Conservation (phyloP, 2,329 filamentous ascomycete species). For the Fusarium subtropicale region DNA sequence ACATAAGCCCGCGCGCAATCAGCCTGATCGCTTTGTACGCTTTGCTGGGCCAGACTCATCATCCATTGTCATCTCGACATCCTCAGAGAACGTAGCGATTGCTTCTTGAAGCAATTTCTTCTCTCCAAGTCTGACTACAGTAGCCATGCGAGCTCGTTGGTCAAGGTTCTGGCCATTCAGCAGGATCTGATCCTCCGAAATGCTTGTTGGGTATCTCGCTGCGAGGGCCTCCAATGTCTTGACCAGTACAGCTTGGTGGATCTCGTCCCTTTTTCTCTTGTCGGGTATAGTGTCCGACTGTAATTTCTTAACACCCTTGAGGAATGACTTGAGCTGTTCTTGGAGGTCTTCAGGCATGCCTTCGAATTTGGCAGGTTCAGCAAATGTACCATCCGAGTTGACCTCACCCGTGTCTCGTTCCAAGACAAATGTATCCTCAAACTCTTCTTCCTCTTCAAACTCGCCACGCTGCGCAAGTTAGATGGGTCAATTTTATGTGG, state of each 20-base stretch:
- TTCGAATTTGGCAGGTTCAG: constrained; percentile 53
- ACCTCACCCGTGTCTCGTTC: constrained; percentile 66
- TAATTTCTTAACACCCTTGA: constrained; percentile 62
- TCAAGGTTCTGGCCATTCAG: constrained; percentile 48
- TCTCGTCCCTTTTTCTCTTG: constrained; percentile 62
- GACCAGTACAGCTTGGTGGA: constrained; percentile 56
- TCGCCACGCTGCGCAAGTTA: constrained; percentile 53
- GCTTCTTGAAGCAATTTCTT: constrained; percentile 73
- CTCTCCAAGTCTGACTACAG: constrained; percentile 77
- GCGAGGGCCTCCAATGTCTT: constrained; percentile 54
- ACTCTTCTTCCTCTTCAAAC: constrained; percentile 73
- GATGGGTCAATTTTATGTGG: neutral
- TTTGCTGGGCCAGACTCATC: constrained; percentile 47
- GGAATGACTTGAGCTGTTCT: constrained; percentile 62
- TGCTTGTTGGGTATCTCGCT: constrained; percentile 57
- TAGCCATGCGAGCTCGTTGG: constrained; percentile 67
- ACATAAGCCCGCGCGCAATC: constrained; percentile 15
- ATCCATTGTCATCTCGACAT: constrained; percentile 47
- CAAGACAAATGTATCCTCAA: constrained; percentile 81
- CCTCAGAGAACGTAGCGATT: constrained; percentile 50
- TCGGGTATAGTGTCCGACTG: constrained; percentile 58
- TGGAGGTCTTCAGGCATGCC: constrained; percentile 63
- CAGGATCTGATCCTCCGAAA: constrained; percentile 56
- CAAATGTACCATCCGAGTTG: constrained; percentile 60
- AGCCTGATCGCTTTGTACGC: constrained; percentile 45